phyloP scores from a whole-genome alignment of 148 eudicot genomes.

The Vaccinium myrtillus region DNA sequence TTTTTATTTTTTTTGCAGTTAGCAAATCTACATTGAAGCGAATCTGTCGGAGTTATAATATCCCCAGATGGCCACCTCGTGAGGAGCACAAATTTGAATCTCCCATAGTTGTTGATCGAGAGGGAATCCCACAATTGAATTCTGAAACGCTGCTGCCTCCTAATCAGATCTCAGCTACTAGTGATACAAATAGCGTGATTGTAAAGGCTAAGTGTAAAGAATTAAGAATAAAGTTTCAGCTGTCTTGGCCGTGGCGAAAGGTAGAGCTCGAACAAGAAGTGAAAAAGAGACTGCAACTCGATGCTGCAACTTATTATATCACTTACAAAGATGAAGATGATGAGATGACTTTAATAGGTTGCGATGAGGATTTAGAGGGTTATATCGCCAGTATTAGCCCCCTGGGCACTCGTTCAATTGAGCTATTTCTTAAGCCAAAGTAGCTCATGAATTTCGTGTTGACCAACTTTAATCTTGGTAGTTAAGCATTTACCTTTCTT shows the following conservation, averaged over 20 bases:
- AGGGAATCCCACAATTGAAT: not conserved
- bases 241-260: no score
- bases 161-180: not conserved
- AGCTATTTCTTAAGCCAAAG: not conserved
- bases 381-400: not conserved
- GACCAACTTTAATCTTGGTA: no score
- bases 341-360: no score
- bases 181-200: not conserved
- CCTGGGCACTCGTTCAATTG: not conserved
- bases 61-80: no score
- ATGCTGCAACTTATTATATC: no score
- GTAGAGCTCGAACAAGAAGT: no score
- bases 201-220: not conserved
- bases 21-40: not conserved
- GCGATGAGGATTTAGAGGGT: not conserved
- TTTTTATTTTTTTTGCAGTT: no score
- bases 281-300: no score
- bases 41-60: not conserved
- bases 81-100: not conserved
- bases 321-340: no score
- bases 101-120: not conserved
- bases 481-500: no score
- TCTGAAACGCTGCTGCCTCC: not conserved
- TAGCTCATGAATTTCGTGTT: no score
- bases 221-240: no score